Percentiles rank a stretch among this genome's conserved stretches.
phyloP scores from a whole-genome alignment of 164 flowering plant species.

The Magnolia officinalis region DNA sequence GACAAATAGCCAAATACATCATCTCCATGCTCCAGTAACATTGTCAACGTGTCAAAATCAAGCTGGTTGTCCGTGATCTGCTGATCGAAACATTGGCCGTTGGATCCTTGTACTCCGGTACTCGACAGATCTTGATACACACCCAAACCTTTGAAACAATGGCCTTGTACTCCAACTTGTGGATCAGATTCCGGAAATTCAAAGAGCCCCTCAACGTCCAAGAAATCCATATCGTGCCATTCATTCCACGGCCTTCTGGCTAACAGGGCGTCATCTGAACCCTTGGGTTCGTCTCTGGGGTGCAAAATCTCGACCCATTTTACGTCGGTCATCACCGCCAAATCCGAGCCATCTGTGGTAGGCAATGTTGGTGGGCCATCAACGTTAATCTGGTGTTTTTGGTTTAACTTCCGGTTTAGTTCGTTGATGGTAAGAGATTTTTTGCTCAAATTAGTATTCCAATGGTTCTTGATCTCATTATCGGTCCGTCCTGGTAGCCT shows the following conservation, averaged over 20 bases:
- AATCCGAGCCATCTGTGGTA: neutral
- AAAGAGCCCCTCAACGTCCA: conserved; percentile 7
- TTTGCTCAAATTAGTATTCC: conserved; percentile 28
- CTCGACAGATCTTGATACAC: neutral
- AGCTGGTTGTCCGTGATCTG: neutral
- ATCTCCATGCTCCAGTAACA: conserved; percentile 1
- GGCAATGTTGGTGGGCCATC: neutral
- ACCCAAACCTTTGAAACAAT: neutral
- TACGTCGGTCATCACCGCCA: neutral
- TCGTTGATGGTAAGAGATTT: conserved; percentile 15
- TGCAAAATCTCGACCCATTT: neutral
- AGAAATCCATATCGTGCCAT: neutral
- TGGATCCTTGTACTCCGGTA: neutral
- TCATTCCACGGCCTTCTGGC: neutral
- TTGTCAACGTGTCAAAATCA: conserved; percentile 1
- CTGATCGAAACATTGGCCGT: neutral
- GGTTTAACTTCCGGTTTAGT: conserved; percentile 17
- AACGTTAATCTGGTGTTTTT: neutral
- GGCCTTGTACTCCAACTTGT: neutral
- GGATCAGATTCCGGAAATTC: conserved; percentile 3
- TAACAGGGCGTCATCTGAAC: neutral
- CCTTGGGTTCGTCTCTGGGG: neutral
- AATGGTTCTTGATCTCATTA: conserved; percentile 21
- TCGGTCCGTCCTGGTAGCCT: conserved; percentile 22
- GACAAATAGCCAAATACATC: conserved; percentile 6